These are phyloP conservation scores for Thielaviopsis populi DNA, from an alignment of 2,329 filamentous ascomycete species.

Conservation along the genomic window DNA sequence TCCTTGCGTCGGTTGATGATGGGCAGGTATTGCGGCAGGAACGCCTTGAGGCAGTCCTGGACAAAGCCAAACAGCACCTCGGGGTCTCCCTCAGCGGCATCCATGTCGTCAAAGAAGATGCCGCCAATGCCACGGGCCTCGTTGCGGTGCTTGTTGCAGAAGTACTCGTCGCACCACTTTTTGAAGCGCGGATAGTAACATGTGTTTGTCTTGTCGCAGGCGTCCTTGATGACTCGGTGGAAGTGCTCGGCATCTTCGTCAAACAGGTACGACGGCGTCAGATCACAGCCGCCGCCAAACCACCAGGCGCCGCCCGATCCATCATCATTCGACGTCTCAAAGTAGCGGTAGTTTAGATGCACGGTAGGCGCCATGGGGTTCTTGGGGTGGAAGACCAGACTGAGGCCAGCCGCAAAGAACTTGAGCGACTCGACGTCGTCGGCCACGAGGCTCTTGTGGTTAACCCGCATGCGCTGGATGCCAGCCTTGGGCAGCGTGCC, in stretches of 20 bases:
- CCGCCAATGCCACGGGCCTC: conserved; percentile 82
- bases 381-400: conserved; percentile 78
- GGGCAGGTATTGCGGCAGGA: conserved; percentile 79
- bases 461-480: conserved; percentile 82
- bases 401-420: conserved; percentile 90
- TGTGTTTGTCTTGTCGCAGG: conserved; percentile 86
- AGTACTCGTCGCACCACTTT: conserved; percentile 97
- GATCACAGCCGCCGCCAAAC: conserved; percentile 90
- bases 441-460: conserved; percentile 77
- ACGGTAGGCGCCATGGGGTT: conserved; percentile 98
- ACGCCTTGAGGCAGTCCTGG: conserved; percentile 69
- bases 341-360: conserved; percentile 96
- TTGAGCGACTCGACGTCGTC: conserved; percentile 62
- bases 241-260: conserved; percentile 96
- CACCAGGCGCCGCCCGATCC: conserved; percentile 81
- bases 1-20: conserved; percentile 81
- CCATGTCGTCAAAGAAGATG: conserved; percentile 97
- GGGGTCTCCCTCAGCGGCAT: conserved; percentile 69
- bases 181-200: conserved; percentile 91
- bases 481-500: conserved; percentile 74
- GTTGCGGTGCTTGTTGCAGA: conserved; percentile 78
- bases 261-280: conserved; percentile 88
- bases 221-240: conserved; percentile 81
- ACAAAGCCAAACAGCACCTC: conserved; percentile 85
- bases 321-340: conserved; percentile 80